Conservation (phyloP, 148 eudicot species). For the Salicornia ramosissima region DNA sequence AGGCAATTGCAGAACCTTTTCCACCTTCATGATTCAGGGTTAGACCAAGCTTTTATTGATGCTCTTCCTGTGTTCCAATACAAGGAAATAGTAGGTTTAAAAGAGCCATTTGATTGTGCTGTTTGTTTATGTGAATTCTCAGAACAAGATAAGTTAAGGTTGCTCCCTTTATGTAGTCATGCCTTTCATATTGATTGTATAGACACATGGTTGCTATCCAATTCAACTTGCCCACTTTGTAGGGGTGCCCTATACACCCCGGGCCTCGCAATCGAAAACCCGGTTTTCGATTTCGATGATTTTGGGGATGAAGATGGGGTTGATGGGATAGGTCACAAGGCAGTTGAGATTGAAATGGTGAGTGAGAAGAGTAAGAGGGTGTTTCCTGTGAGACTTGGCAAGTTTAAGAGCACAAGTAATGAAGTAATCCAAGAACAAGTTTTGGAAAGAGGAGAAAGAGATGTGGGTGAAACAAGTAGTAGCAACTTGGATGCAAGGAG, state of each 20-base stretch:
- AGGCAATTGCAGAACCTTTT: conserved; percentile 77
- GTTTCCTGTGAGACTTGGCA: conserved; percentile 76
- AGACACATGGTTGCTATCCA: conserved; percentile 84
- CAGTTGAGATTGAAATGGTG: conserved; percentile 27
- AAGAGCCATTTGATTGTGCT: conserved; percentile 89
- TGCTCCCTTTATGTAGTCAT: conserved; percentile 81
- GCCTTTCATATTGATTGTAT: conserved; percentile 91
- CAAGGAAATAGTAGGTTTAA: conserved; percentile 57
- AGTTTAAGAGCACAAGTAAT: conserved; percentile 52
- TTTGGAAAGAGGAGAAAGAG: conserved; percentile 21
- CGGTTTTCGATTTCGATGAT: conserved; percentile 49
- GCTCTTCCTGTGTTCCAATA: conserved; percentile 75
- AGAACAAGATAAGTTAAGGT: conserved; percentile 55
- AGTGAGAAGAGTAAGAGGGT: conserved; percentile 52
- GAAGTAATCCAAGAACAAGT: conserved; percentile 16
- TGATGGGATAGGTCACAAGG: conserved; percentile 35
- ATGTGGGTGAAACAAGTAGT: conserved; percentile 72
- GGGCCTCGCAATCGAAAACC: conserved; percentile 59
- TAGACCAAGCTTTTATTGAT: conserved; percentile 76
- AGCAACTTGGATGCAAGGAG: conserved; percentile 82
- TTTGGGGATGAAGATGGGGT: conserved; percentile 40
- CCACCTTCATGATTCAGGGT: conserved; percentile 73
- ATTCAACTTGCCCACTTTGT: conserved; percentile 88
- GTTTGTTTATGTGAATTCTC: conserved; percentile 81
- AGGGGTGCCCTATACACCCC: conserved; percentile 68